A percentile compares a stretch with the other conserved stretches of the same genome.
These are phyloP conservation scores for Penicillium maclennaniae DNA, from an alignment of 495 filamentous ascomycete genomes.

Conservation along the genomic window DNA sequence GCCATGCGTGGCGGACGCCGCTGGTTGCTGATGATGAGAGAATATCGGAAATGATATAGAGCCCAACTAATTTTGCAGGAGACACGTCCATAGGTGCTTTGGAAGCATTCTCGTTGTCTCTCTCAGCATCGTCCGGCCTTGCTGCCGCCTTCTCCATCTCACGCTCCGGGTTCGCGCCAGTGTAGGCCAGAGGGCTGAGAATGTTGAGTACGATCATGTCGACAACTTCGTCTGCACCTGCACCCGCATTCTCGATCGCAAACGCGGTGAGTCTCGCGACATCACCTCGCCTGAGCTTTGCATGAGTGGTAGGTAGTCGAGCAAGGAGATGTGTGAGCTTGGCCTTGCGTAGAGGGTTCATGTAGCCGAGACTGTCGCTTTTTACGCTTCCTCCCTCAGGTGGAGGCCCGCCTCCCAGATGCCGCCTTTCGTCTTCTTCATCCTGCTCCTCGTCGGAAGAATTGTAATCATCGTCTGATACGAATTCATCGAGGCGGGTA, in stretches of 20 bases:
- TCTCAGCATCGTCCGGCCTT: constrained; percentile 12
- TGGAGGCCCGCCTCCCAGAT: constrained; percentile 50
- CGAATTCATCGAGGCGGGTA: constrained; percentile 69
- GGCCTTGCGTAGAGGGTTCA: constrained; percentile 81
- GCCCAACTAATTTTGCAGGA: constrained; percentile 69
- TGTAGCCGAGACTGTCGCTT: constrained; percentile 62
- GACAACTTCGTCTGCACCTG: constrained; percentile 81
- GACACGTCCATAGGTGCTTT: constrained; percentile 61
- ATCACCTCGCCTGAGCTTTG: constrained; percentile 76
- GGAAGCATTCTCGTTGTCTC: constrained; percentile 16
- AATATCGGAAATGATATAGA: constrained; percentile 87
- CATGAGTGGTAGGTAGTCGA: constrained; percentile 72
- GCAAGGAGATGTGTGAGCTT: constrained; percentile 76
- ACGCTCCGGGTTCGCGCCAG: constrained; percentile 54
- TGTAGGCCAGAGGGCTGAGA: constrained; percentile 61
- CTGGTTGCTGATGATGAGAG: constrained; percentile 78
- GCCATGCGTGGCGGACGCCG: constrained; percentile 84
- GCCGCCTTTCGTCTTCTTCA: constrained; percentile 59
- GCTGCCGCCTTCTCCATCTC: constrained; percentile 35
- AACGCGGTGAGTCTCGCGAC: constrained; percentile 83
- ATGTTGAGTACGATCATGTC: constrained; percentile 82
- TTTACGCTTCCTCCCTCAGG: constrained; percentile 35
- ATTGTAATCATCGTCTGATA: constrained; percentile 79
- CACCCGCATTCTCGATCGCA: constrained; percentile 80
- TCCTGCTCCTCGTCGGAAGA: constrained; percentile 87